Conservation (phyloP, 1,284 basidiomycete species). For the Athelia sp. region DNA sequence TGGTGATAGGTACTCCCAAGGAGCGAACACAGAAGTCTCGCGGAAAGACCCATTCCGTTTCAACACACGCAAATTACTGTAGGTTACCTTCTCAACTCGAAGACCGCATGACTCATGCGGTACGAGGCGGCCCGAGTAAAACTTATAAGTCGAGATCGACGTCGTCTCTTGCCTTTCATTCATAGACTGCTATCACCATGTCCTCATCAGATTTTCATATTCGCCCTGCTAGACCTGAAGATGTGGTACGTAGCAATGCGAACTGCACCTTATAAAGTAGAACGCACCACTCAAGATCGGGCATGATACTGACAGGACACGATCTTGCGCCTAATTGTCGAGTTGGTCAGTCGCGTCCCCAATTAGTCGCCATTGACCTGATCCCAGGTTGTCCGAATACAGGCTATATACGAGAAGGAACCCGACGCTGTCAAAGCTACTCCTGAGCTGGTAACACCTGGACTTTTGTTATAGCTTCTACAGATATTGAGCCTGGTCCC, state of each 20-base stretch:
- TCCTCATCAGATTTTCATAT: slow-evolving; percentile 40
- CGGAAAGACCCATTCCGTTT: too few species aligned
- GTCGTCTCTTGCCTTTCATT: too few species aligned
- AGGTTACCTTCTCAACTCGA: too few species aligned
- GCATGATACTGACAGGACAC: slow-evolving; percentile 50
- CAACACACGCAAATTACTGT: too few species aligned
- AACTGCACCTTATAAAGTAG: too few species aligned
- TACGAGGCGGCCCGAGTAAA: too few species aligned
- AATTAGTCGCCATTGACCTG: slow-evolving; percentile 6
- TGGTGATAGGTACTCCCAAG: too few species aligned
- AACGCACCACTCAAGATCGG: too few species aligned
- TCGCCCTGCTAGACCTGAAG: slow-evolving; percentile 51
- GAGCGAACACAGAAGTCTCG: too few species aligned
- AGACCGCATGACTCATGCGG: too few species aligned
- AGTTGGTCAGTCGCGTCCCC: slow-evolving; percentile 60
- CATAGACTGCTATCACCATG: slow-evolving; percentile 13
- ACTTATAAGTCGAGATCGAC: too few species aligned
- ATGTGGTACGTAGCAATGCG: slow-evolving; percentile 50
- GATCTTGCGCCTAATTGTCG: slow-evolving; percentile 69
- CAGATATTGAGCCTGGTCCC: background rate
- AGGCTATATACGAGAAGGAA: slow-evolving; percentile 90
- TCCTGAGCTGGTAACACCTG: slow-evolving; percentile 75
- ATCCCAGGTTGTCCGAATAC: slow-evolving; percentile 3
- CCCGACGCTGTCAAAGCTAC: slow-evolving; percentile 84
- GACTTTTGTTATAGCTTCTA: background rate